Base-by-base conservation (phyloP, 306 rosid species). In the Hippophae rhamnoides region DNA sequence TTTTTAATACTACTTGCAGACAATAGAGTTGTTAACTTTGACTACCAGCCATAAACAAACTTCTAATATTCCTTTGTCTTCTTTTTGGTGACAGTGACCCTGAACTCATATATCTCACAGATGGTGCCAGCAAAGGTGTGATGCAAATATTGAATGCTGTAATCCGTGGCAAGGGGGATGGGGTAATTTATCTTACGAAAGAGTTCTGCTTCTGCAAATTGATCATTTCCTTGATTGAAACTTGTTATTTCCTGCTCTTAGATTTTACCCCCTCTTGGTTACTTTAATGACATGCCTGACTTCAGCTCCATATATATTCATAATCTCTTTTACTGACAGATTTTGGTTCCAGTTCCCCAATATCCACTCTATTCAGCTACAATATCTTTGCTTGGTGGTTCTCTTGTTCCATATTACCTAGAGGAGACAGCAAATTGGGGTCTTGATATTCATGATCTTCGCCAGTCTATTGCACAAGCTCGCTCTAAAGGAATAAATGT, bases 401-500 rank as follows among this genome's bases (percentile, higher is more conserved):
- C 96, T 69, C 94, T 93, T 78, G 97, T 93, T 69, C 95, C 97
- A 5, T 93, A 93, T 79, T 88, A 74, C 79, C 97, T 93, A n/a
- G 99, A 93, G 74, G 99, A 93, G 81, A 85, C 94, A 57, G 97
- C 80, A 13, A 93, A 93, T 55, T 93, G 99, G 99, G 99, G 99
- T 71, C 99, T 93, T 26, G 97, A 93, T 72, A 57, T 69, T 70
- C 61, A 79, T 52, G 70, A 93, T 41, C 99, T 93, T 69, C 90
- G 78, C 67, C 82, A 64, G 50, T 74, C 96, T 40, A 77, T 93
- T 66, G 47, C 66, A 45, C 74, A 76, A 68, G 99, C 95, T 78
- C 97, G 96, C 76, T 66, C 26, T 44, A 86, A 80, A 72, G 95
- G 97, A 78, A 78, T 88, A 67, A 77, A 74, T 66, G 99, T 92